Base-by-base conservation (phyloP, 208 protist species). In the Trypanosoma scelopori region DNA sequence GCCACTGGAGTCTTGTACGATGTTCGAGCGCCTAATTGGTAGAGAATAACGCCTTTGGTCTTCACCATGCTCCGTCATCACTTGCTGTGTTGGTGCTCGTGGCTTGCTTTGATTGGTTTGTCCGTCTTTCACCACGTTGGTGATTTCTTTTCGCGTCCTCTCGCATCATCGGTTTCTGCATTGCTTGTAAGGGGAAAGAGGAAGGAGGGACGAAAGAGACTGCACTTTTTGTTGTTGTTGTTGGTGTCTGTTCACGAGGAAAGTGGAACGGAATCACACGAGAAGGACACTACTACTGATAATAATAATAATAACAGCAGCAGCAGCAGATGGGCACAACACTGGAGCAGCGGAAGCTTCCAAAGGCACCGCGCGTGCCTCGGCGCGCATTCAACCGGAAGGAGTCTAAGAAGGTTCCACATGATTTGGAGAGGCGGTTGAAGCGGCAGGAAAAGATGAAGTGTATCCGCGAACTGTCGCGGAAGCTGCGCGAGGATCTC, bases 401-500 rank as follows among this genome's bases (percentile, higher is more conserved):
- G 9, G 67, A 74, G 46, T 23, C 71, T 3, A 92, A 87, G 60
- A 82, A 84, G 15, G 42, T 23, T 11, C 15, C 27, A 42, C 28
- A 50, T 0, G 57, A 75, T 42, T 89, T 86, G 81, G 76, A 87
- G 27, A 87, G 81, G 62, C 88, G 93, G 73, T 87, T 92, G 81
- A 82, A 86, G 58, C 79, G 88, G 48, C 83, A 87, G 69, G 82
- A 82, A 41, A 75, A 77, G 30, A 22, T 83, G 16, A 58, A 85
- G 53, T 80, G 87, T 27, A 62, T 96, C 25, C 79, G 84, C 28
- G 65, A 52, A 12, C 69, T 96, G 13, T 85, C 87, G 13, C 77
- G 84, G 62, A 75, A 82, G 58, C 76, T 96, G 27, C 64, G 87
- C 55, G 87, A 93, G 11, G 90, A 96, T 43, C 82, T 96, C 60